Percentiles rank a stretch among this genome's conserved stretches.
These are phyloP conservation scores for Yamadazyma insecticola DNA, from an alignment of 805 yeast species.

Conservation along the genomic window DNA sequence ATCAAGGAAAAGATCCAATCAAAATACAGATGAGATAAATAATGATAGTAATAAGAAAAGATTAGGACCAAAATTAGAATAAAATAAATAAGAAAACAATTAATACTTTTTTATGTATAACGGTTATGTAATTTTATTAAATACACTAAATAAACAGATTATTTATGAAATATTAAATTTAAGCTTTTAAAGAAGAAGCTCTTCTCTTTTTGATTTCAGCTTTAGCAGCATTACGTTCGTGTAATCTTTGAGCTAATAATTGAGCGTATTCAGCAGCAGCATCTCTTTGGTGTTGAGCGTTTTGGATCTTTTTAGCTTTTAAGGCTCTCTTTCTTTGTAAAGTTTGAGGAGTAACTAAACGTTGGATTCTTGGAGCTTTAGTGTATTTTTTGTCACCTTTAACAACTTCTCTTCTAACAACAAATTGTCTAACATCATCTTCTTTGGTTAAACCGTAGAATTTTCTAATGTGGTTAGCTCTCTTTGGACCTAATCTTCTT, in stretches of 20 bases:
- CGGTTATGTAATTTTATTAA: conserved; percentile 14
- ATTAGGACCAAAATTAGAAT: background rate
- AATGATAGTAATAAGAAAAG: background rate
- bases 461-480: conserved; percentile 99
- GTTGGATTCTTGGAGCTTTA: conserved; percentile 99
- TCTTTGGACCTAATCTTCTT: conserved; percentile 99
- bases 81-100: too few relatives aligned
- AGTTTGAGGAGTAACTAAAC: conserved; percentile 98
- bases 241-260: conserved; percentile 95
- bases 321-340: conserved; percentile 99
- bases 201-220: conserved; percentile 99
- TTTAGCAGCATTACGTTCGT: conserved; percentile 97
- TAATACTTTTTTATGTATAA: too few relatives aligned
- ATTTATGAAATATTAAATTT: conserved; percentile 18
- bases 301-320: conserved; percentile 87
- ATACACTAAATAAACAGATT: conserved; percentile 17
- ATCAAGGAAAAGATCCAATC: conserved; percentile 22
- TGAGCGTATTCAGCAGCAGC: conserved; percentile 99
- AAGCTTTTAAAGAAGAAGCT: conserved; percentile 97
- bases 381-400: conserved; percentile 98
- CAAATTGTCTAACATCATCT: conserved; percentile 85
- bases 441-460: conserved; percentile 97
- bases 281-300: conserved; percentile 99
- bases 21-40: too few relatives aligned
- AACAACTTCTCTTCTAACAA: conserved; percentile 96